Percentiles rank a stretch among this genome's conserved stretches.
These are phyloP conservation scores for Corymbia calophylla DNA, from an alignment of 441 rosid species.

Conservation along the genomic window DNA sequence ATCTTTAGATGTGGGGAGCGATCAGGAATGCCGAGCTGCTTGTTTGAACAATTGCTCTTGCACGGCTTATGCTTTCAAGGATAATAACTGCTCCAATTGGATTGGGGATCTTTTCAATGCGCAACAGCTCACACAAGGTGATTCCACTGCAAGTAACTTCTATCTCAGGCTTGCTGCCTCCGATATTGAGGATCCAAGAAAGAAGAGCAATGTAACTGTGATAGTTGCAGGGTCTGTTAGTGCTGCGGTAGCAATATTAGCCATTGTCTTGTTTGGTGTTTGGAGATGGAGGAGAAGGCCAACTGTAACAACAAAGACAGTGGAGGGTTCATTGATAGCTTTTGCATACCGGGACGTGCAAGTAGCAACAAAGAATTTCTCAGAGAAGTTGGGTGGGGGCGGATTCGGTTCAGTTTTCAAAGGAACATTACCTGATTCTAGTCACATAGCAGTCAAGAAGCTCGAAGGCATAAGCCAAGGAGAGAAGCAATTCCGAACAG, in stretches of 20 bases:
- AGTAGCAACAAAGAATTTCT: slow-evolving; percentile 49
- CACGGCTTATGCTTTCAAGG: slow-evolving; percentile 43
- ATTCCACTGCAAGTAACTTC: slow-evolving; percentile 20
- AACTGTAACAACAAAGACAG: slow-evolving; percentile 9
- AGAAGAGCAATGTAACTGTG: slow-evolving; percentile 11
- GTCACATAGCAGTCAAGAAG: slow-evolving; percentile 58
- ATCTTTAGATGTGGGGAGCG: slow-evolving; percentile 1
- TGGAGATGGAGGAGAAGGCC: slow-evolving; percentile 24
- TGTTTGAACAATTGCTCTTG: slow-evolving; percentile 55
- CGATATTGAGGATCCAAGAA: slow-evolving; percentile 21
- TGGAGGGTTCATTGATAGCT: slow-evolving; percentile 54
- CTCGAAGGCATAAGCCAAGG: slow-evolving; percentile 58
- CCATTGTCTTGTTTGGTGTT: slow-evolving; percentile 17
- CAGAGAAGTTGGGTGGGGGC: slow-evolving; percentile 58
- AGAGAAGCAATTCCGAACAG: slow-evolving; percentile 69
- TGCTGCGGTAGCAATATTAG: slow-evolving; percentile 9
- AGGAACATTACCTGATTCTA: slow-evolving; percentile 48
- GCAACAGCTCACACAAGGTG: slow-evolving; percentile 26
- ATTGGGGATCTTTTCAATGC: slow-evolving; percentile 33
- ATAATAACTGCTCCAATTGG: slow-evolving; percentile 40
- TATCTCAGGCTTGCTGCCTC: slow-evolving; percentile 54
- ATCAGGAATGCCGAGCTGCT: slow-evolving; percentile 26
- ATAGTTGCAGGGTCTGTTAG: slow-evolving; percentile 29
- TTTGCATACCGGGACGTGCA: slow-evolving; percentile 57
- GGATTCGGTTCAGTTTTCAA: slow-evolving; percentile 78